phyloP scores from a whole-genome alignment of 2,329 filamentous ascomycete genomes.

The Dactylonectria estremocensis region DNA sequence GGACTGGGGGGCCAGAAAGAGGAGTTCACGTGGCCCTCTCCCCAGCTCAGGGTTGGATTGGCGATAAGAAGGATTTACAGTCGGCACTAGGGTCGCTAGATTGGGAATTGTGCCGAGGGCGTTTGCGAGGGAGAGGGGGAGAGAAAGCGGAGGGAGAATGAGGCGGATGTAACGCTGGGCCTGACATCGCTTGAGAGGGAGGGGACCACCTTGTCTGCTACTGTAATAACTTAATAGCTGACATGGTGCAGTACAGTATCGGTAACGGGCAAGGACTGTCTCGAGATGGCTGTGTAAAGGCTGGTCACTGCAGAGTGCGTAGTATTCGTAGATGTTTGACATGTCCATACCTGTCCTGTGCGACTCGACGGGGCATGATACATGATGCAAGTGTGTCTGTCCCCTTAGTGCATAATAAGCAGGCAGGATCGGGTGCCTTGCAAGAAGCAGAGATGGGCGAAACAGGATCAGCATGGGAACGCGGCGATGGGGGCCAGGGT shows the following conservation, averaged over 20 bases:
- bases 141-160: constrained; percentile 10
- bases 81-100: constrained; percentile 17
- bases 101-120: constrained; percentile 23
- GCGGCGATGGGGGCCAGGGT: constrained; percentile 30
- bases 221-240: background rate
- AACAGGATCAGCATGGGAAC: constrained; percentile 22
- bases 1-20: background rate
- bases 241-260: background rate
- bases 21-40: constrained; percentile 20
- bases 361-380: background rate
- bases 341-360: constrained; percentile 7
- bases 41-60: constrained; percentile 9
- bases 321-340: background rate
- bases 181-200: constrained; percentile 23
- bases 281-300: background rate
- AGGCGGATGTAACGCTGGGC: constrained; percentile 22
- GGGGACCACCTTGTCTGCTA: background rate
- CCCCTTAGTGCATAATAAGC: constrained; percentile 6
- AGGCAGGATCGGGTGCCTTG: constrained; percentile 20
- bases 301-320: background rate
- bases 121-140: background rate
- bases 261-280: background rate
- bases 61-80: constrained; percentile 28
- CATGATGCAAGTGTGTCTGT: constrained; percentile 13
- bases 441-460: constrained; percentile 15